Evolutionary conservation across 495 filamentous ascomycete species (phyloP), one percentile per base, ranked within the genome.

Genomic region (Jackrogersella multiformis): DNA sequence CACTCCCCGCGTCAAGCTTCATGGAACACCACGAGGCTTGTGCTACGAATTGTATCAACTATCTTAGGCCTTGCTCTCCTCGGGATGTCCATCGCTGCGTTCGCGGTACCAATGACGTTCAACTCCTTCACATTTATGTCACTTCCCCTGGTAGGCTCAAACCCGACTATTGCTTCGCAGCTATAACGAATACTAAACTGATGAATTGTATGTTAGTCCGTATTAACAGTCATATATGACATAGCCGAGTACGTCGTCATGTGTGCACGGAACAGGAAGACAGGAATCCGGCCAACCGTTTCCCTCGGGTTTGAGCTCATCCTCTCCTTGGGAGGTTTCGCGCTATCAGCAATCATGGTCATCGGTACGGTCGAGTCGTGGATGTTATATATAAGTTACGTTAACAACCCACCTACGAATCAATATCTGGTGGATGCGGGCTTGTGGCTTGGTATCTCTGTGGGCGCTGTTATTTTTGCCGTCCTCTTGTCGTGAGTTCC

Each of bases 281-380:
- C 56, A 15, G 64, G 56, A 6, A 51, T 61, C 13, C 48, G 41
- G 1, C 56, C 64, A 2, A 5, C 21, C 15, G 20, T 66, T 0
- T 48, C 64, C 13, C 56, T 66, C 15, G 64, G 64, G 9, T 56
- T 66, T 26, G 64, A 66, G 18, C 56, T 66, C n/a, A 41, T 61
- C 21, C 12, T 66, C 23, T 38, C 64, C 0, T 0, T 56, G 0
- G 56, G 9, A n/a, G 64, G 64, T 16, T 12, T 66, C 30, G 56
- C 34, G 0, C 20, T 56, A 7, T 55, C 56, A 10, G 34, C 12
- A 0, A 24, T 66, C 4, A 28, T 61, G 4, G 16, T 61, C 49
- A 16, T 1, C 15, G 32, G 10, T 10, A 39, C 59, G 8, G 13
- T 53, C 38, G 32, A 28, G 15, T 32, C 34, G 7, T 64, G 41